A percentile compares a stretch with the other conserved stretches of the same genome.
phyloP scores from a whole-genome alignment of 331 rosid species.

The Malus hybrid region DNA sequence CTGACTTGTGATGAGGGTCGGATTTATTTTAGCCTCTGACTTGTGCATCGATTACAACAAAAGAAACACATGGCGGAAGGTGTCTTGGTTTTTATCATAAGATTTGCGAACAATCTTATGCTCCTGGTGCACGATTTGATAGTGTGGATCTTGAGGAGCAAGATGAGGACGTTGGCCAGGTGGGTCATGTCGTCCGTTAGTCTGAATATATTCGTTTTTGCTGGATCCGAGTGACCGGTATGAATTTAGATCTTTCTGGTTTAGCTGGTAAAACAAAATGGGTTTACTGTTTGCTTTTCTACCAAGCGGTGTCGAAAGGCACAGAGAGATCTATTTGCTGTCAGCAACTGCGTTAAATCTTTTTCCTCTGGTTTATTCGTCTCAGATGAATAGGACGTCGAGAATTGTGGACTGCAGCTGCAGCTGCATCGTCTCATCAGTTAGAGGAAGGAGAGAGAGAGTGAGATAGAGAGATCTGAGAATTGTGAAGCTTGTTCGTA shows the following conservation, averaged over 20 bases:
- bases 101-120: slow-evolving; percentile 69
- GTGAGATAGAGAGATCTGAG: too few species aligned
- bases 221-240: background rate
- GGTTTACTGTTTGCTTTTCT: background rate
- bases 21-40: too few species aligned
- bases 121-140: slow-evolving; percentile 35
- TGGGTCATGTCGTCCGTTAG: slow-evolving; percentile 38
- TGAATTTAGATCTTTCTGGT: background rate
- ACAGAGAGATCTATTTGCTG: background rate
- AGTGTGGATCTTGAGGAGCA: slow-evolving; percentile 45
- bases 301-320: background rate
- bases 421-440: too few species aligned
- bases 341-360: background rate
- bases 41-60: background rate
- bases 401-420: too few species aligned
- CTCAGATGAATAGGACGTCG: too few species aligned
- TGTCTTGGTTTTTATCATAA: slow-evolving; percentile 71
- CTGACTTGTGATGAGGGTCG: too few species aligned
- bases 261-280: background rate
- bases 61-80: slow-evolving; percentile 59
- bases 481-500: too few species aligned
- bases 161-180: slow-evolving; percentile 31
- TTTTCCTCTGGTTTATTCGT: background rate
- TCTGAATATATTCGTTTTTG: slow-evolving; percentile 32
- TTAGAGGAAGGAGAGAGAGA: too few species aligned